Percentiles rank a stretch among this genome's conserved stretches.
Conservation (phyloP, 768 basidiomycete genomes). For the Tulasnella sp. region DNA sequence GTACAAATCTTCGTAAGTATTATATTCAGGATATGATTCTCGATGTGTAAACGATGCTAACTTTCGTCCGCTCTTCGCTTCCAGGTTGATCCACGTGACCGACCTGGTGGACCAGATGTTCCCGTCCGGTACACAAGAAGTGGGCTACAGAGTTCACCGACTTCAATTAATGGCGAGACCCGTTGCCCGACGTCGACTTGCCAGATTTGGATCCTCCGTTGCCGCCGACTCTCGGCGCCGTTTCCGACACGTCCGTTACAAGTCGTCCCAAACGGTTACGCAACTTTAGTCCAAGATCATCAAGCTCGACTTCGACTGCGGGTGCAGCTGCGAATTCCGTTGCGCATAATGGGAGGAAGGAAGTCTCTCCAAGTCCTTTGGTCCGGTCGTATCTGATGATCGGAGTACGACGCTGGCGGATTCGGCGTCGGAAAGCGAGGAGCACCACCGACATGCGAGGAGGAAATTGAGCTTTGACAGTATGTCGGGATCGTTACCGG, state of each 20-base stretch:
- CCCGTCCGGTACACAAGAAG: conserved; percentile 85
- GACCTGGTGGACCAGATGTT: conserved; percentile 99
- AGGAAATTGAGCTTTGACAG: conserved; percentile 56
- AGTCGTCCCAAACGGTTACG: conserved; percentile 25
- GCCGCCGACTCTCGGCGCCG: conserved; percentile 80
- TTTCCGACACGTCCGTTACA: conserved; percentile 60
- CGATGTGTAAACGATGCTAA: too few species aligned
- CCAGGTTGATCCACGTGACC: conserved; percentile 50
- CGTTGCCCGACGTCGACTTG: conserved; percentile 66
- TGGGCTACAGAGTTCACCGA: conserved; percentile 89
- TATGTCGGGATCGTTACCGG: conserved; percentile 73
- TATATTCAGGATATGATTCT: too few species aligned
- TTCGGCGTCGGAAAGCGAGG: conserved; percentile 28
- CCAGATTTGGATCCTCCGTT: conserved; percentile 76
- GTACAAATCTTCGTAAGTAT: not conserved
- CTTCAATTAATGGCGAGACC: conserved; percentile 91
- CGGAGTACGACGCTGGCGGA: conserved; percentile 20
- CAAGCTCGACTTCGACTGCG: conserved; percentile 29
- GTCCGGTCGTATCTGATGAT: conserved; percentile 3
- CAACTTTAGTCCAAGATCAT: conserved; percentile 13
- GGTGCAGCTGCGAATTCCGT: conserved; percentile 21
- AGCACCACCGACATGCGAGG: conserved; percentile 35
- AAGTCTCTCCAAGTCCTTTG: conserved; percentile 1
- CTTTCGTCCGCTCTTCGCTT: not conserved
- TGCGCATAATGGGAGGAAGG: conserved; percentile 4